Percentiles rank a stretch among this genome's conserved stretches.
Conservation (phyloP, 129 eudicot species). For the Artemisia argyi region DNA sequence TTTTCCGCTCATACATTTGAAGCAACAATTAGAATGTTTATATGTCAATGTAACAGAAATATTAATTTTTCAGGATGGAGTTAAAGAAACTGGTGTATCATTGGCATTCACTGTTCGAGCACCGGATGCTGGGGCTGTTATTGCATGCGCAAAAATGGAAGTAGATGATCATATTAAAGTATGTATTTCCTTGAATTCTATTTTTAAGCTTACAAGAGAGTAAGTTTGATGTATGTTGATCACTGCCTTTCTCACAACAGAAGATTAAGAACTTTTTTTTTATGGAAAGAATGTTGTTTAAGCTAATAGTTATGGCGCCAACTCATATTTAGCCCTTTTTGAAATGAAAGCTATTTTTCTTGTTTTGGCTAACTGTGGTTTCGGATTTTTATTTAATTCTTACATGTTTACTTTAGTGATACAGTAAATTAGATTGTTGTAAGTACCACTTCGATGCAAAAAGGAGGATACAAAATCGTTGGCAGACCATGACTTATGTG, state of each 20-base stretch:
- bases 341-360: no score
- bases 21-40: neutral
- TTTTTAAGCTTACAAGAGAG: neutral
- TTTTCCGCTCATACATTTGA: constrained; percentile 9
- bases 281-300: no score
- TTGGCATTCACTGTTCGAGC: constrained; percentile 86
- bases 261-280: neutral
- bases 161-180: constrained; percentile 86
- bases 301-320: no score
- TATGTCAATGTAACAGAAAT: neutral
- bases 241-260: constrained; percentile 5
- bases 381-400: no score
- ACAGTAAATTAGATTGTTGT: no score
- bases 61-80: constrained; percentile 69
- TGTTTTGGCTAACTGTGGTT: no score
- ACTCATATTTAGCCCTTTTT: no score
- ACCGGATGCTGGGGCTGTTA: constrained; percentile 90
- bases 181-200: neutral
- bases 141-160: constrained; percentile 60
- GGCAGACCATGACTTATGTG: no score
- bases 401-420: no score
- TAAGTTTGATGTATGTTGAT: neutral
- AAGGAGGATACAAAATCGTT: no score
- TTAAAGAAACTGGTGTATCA: constrained; percentile 88
- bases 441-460: no score